Conservation (phyloP, 169 alveolate species). For the Plasmodium relictum region DNA sequence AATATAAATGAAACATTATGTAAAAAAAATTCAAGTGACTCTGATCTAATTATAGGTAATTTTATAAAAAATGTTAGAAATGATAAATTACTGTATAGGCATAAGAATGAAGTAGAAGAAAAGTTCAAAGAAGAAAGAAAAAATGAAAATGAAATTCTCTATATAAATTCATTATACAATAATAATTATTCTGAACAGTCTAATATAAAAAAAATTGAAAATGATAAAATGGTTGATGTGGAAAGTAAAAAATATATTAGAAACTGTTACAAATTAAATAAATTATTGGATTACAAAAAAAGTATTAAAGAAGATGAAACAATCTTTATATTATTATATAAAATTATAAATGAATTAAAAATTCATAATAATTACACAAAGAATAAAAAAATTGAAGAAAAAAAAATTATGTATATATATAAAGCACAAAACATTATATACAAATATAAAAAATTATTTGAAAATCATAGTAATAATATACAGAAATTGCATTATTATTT, state of each 20-base stretch:
- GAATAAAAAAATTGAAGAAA: conserved; percentile 16
- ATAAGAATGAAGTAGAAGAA: conserved; percentile 6
- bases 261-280: neutral
- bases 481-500: conserved; percentile 20
- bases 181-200: neutral
- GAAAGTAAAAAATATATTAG: neutral
- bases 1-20: neutral
- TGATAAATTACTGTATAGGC: no score
- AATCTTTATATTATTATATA: conserved; percentile 19
- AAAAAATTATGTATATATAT: neutral
- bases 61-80: conserved; percentile 21
- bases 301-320: conserved; percentile 8
- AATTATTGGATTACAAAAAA: conserved; percentile 6
- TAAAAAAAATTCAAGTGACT: conserved; percentile 18
- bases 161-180: neutral
- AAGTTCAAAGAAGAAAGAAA: neutral
- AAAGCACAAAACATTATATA: conserved; percentile 23
- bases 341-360: conserved; percentile 20
- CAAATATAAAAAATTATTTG: conserved; percentile 3
- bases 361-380: neutral
- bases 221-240: neutral
- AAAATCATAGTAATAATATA: neutral
- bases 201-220: neutral
- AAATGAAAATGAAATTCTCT: neutral
- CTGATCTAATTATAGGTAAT: conserved; percentile 10